Percentiles rank a stretch among this genome's conserved stretches.
phyloP scores from a whole-genome alignment of 768 basidiomycete species.

The Suillus americanus region DNA sequence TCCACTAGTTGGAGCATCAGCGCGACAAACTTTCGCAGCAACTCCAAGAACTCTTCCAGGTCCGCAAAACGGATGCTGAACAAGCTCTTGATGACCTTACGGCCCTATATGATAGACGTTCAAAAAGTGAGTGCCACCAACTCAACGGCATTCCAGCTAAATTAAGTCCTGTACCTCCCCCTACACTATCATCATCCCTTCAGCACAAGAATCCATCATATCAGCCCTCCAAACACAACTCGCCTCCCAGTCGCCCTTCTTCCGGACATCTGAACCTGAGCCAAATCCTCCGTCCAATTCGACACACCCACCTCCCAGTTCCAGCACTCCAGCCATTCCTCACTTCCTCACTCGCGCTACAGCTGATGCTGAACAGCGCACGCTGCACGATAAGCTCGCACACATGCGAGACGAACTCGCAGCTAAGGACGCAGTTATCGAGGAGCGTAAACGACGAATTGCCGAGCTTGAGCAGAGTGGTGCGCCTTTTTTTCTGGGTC shows the following conservation, averaged over 20 bases:
- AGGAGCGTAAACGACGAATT: conserved; percentile 47
- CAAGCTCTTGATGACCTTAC: conserved; percentile 47
- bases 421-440: conserved; percentile 41
- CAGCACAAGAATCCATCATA: conserved; percentile 54
- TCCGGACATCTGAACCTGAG: conserved; percentile 28
- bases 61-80: conserved; percentile 69
- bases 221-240: conserved; percentile 50
- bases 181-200: conserved; percentile 8
- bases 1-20: conserved; percentile 34
- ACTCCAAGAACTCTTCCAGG: conserved; percentile 56
- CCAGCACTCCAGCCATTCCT: conserved; percentile 36
- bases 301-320: background rate
- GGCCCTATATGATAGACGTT: conserved; percentile 48
- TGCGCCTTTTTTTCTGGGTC: conserved; percentile 27
- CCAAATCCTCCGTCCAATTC: background rate
- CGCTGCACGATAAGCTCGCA: conserved; percentile 46
- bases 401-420: conserved; percentile 44
- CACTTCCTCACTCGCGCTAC: conserved; percentile 74
- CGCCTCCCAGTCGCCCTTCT: conserved; percentile 53
- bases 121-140: conserved; percentile 44
- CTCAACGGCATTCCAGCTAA: background rate
- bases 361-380: conserved; percentile 66
- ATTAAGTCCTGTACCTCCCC: background rate
- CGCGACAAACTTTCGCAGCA: conserved; percentile 50
- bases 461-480: conserved; percentile 47